A percentile compares a stretch with the other conserved stretches of the same genome.
These are phyloP conservation scores for Teunomyces atbi DNA, from an alignment of 805 yeast genomes.

Conservation along the genomic window DNA sequence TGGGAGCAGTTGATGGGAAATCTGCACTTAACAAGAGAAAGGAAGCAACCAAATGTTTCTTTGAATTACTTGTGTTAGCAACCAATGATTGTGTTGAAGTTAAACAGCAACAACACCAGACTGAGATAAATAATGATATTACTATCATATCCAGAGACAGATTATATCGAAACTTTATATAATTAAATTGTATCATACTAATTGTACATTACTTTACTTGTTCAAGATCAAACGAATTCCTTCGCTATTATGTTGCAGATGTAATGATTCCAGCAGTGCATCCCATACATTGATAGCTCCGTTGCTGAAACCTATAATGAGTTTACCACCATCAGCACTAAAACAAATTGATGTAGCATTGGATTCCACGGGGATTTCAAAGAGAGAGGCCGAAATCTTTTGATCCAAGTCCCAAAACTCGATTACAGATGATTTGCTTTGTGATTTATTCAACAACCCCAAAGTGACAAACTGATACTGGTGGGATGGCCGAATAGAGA, in stretches of 20 bases:
- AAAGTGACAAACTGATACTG: slow-evolving; percentile 25
- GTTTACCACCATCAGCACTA: slow-evolving; percentile 14
- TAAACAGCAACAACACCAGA: slow-evolving; percentile 45
- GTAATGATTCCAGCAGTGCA: slow-evolving; percentile 1
- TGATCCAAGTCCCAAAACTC: slow-evolving; percentile 31
- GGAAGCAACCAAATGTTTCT: slow-evolving; percentile 73
- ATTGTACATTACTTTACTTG: slow-evolving; percentile 3
- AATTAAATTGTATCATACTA: slow-evolving; percentile 2
- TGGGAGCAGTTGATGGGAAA: slow-evolving; percentile 17
- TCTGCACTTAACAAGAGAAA: slow-evolving; percentile 38
- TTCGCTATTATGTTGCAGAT: slow-evolving; percentile 2
- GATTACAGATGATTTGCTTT: slow-evolving; percentile 12
- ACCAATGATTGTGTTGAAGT: slow-evolving; percentile 68
- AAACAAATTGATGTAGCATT: slow-evolving; percentile 14
- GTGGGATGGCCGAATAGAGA: slow-evolving; percentile 17
- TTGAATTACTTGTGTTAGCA: slow-evolving; percentile 79
- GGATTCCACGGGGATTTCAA: slow-evolving; percentile 9
- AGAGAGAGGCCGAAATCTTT: slow-evolving; percentile 17
- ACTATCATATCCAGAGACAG: slow-evolving; percentile 46
- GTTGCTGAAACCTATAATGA: slow-evolving; percentile 21
- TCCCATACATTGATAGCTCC: slow-evolving; percentile 15
- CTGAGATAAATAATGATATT: slow-evolving; percentile 39
- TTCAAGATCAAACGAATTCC: slow-evolving; percentile 6
- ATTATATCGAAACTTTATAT: slow-evolving; percentile 24
- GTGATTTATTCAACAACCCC: slow-evolving; percentile 14